Evolutionary conservation across 2,329 filamentous ascomycete genomes (phyloP), one percentile per base, ranked within the genome.

Genomic region (Thyridium curvatum): DNA sequence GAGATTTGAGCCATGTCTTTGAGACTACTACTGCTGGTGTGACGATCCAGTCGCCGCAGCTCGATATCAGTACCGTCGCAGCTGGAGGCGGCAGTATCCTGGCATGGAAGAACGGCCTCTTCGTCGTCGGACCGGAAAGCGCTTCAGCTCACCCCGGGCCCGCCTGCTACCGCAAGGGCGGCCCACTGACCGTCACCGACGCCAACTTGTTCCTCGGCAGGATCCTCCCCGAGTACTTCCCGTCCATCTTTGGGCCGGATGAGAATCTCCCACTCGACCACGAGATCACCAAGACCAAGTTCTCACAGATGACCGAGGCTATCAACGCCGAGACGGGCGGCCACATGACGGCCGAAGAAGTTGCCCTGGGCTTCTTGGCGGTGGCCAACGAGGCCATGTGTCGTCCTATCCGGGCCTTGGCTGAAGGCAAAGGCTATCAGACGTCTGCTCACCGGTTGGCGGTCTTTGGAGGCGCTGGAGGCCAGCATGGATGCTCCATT

Each of bases 371-470:
- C 0, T 86, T 85, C 50, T 73, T 86, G 54, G 76, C 80, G 43
- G 80, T 85, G 32, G 81, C 82, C 5, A 84, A 85, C 46, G 80
- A 83, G 58, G 75, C 77, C 3, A 85, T 86, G 81, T 79, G 76
- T 3, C 66, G 82, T 34, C 82, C 83, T 0, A 87, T 87, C 43
- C 72, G 83, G 32, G 81, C 79, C 26, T 60, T 86, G 41, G 86
- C 82, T 0, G 82, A 86, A 59, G 82, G 81, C 13, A 76, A 82
- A 52, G 82, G 82, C 2, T 79, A 84, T 47, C 82, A 86, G 52
- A 84, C 81, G 0, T 77, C 76, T 3, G 77, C 76, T 38, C 82
- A 87, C 56, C 67, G 81, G 36, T 67, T 87, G 17, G 82, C 82
- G 4, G 84, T 79, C 1, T 87, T 87, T 54, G 82, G 82, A 32